phyloP scores from a whole-genome alignment of 176 grass and related monocot genomes.

The Elymus sibiricus region DNA sequence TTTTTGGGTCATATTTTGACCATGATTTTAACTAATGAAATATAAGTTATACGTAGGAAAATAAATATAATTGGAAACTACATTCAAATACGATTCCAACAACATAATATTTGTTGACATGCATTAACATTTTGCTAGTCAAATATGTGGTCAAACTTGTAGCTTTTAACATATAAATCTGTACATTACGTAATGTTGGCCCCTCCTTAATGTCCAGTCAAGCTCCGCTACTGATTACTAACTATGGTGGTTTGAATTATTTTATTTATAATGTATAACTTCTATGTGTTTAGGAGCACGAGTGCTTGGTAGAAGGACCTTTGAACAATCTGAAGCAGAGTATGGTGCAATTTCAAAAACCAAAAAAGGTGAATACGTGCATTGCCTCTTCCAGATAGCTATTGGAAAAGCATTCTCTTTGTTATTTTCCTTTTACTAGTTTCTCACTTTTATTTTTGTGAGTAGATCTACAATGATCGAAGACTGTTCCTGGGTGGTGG shows the following conservation, averaged over 20 bases:
- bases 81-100: too few relatives aligned
- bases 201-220: background rate
- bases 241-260: background rate
- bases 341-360: constrained; percentile 99
- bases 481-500: constrained; percentile 86
- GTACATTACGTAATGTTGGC: background rate
- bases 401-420: background rate
- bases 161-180: too few relatives aligned
- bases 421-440: background rate
- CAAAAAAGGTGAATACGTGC: constrained; percentile 68
- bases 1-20: too few relatives aligned
- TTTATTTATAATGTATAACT: constrained; percentile 2
- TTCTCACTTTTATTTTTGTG: constrained; percentile 10
- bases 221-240: background rate
- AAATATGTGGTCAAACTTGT: too few relatives aligned
- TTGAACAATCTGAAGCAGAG: constrained; percentile 99
- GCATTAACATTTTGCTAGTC: too few relatives aligned
- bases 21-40: too few relatives aligned
- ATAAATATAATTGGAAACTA: too few relatives aligned
- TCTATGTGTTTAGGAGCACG: constrained; percentile 70
- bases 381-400: background rate
- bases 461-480: constrained; percentile 87
- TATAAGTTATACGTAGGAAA: too few relatives aligned
- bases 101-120: too few relatives aligned
- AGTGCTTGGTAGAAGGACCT: constrained; percentile 97